phyloP scores from a whole-genome alignment of 2,329 filamentous ascomycete species.

The Pseudocercospora crystallina region DNA sequence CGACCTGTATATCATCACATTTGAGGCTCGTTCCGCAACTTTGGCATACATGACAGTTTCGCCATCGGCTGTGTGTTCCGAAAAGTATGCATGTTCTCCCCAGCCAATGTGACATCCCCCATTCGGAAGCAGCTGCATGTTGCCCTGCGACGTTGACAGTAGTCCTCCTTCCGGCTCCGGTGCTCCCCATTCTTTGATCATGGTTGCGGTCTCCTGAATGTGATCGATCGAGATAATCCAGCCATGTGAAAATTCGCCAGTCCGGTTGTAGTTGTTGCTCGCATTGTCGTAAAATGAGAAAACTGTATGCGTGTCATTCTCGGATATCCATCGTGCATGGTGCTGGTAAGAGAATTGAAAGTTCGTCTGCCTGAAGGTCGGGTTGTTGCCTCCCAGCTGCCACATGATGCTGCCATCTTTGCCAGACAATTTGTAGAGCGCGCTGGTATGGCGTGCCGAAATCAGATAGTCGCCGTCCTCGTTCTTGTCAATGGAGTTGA shows the following conservation, averaged over 20 bases:
- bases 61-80: conserved; percentile 49
- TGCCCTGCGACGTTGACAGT: conserved; percentile 53
- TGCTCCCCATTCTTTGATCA: conserved; percentile 50
- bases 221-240: conserved; percentile 50
- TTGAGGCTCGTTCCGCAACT: conserved; percentile 41
- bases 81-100: conserved; percentile 49
- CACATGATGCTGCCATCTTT: conserved; percentile 50
- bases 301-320: conserved; percentile 49
- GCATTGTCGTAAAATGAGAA: conserved; percentile 58
- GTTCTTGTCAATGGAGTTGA: conserved; percentile 56
- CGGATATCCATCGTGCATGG: conserved; percentile 50
- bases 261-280: conserved; percentile 49
- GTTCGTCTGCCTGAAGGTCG: conserved; percentile 48
- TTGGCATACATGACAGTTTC: conserved; percentile 55
- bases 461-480: conserved; percentile 50
- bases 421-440: conserved; percentile 51
- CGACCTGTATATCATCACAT: conserved; percentile 55
- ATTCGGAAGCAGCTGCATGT: conserved; percentile 55
- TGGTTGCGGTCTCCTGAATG: conserved; percentile 42
- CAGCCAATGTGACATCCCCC: conserved; percentile 59
- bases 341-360: conserved; percentile 55
- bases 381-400: conserved; percentile 51
- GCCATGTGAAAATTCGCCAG: conserved; percentile 42
- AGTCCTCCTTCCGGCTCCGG: conserved; percentile 48
- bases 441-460: conserved; percentile 48